Evolutionary conservation across 164 flowering plant species (phyloP).

Genomic region (Amborella trichopoda): DNA sequence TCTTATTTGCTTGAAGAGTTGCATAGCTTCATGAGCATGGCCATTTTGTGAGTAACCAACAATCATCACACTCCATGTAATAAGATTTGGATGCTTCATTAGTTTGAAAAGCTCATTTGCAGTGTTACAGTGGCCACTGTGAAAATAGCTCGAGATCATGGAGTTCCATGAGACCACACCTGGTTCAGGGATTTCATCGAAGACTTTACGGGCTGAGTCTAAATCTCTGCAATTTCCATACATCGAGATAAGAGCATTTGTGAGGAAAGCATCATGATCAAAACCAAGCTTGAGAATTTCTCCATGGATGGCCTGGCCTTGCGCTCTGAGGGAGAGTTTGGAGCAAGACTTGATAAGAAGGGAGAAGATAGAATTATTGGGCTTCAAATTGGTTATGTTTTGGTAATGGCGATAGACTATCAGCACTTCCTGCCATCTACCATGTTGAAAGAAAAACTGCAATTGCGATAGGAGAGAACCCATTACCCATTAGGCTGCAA

Average conservation of each 20-base stretch:
- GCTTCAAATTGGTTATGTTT: conserved; percentile 12
- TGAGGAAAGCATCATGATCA: conserved; percentile 8
- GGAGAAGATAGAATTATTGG: conserved; percentile 14
- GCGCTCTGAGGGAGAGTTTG: background rate
- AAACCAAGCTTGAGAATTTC: conserved; percentile 16
- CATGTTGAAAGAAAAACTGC: conserved; percentile 7
- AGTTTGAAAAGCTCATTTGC: conserved; percentile 9
- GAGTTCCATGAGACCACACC: conserved; percentile 10
- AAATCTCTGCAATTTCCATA: conserved; percentile 6
- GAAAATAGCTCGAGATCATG: conserved; percentile 12
- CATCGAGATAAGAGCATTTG: conserved; percentile 8
- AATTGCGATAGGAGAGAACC: conserved; percentile 6
- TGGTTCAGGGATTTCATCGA: conserved; percentile 13
- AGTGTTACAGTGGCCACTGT: conserved; percentile 6
- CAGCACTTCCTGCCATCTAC: conserved; percentile 12
- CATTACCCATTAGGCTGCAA: no score
- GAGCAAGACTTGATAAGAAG: conserved; percentile 10
- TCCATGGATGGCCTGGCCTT: conserved; percentile 12
- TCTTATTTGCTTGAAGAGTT: conserved; percentile 11
- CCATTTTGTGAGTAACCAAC: conserved; percentile 14
- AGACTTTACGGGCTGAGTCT: conserved; percentile 7
- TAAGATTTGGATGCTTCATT: conserved; percentile 9
- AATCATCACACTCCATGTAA: conserved; percentile 17
- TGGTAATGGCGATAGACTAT: conserved; percentile 6
- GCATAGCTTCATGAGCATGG: conserved; percentile 7